Base-by-base conservation (phyloP, 805 yeast genomes). In the Candida nonsorbophila region DNA sequence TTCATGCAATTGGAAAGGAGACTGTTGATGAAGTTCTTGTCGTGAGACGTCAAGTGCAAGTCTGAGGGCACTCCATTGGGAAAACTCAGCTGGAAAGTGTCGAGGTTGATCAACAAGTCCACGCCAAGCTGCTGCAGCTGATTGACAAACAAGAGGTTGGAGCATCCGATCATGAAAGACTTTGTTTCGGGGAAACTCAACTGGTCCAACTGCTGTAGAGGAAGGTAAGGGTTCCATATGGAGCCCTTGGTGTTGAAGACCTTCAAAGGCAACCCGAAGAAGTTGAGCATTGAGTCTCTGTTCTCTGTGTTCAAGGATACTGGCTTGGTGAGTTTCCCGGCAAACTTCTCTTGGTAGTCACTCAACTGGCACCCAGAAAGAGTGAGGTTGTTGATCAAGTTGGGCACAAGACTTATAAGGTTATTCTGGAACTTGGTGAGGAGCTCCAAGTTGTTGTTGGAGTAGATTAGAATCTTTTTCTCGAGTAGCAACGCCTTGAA, bases 211-310 rank as follows among this genome's bases (percentile, higher is more conserved):
- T 90, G 97, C 53, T 90, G 98, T 32, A 92, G 61, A 0, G 97
- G 94, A n/a, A 88, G 69, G 56, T 90, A 92, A 2, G 98, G 97
- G 42, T 82, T 80, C 67, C 94, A 88, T 36, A 90, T 69, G 1
- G 94, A 87, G 24, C 94, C 94, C 41, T 75, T 73, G 6, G 70
- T 64, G 28, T 86, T 86, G 55, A 92, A 92, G 1, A 87, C 54
- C 43, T 82, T 88, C 28, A 92, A 61, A 0, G 98, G 98, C 18
- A 92, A 63, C 0, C 97, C 98, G 47, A 86, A 72, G 49, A 85
- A 92, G 19, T 73, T 60, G 22, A 90, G 58, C 50, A 88, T 68
- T 1, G 95, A 84, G 38, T 70, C 67, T 28, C 96, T 61, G 53
- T 86, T 88, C 34, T 84, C 79, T 5, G 94, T 76, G 42, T 75